Base-by-base conservation (phyloP, 2,329 filamentous ascomycete species). In the Sporothrix brasiliensis region DNA sequence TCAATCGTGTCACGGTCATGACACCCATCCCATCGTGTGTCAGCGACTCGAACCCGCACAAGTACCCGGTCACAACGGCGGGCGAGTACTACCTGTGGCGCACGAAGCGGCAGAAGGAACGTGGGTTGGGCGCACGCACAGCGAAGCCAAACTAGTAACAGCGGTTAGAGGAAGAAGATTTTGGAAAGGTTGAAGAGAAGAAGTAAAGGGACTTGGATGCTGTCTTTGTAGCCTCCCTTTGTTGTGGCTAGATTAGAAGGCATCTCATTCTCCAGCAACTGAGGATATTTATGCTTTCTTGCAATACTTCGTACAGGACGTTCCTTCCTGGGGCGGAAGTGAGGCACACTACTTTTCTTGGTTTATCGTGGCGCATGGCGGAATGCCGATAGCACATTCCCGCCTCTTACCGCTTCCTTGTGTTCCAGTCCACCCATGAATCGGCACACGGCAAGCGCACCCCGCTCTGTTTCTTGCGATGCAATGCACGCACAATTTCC, bases 11-110 rank as follows among this genome's bases (percentile, higher is more conserved):
- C 21, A 76, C 76, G 56, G 65, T 75, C 5, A 67, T 80, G 19
- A 75, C 78, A 61, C 76, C 78, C 1, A 73, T 80, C 3, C 74
- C 78, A 1, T 78, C 77, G 2, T 80, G 78, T 50, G 71, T 79
- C 4, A 75, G 74, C 53, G 74, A 73, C n/a, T 70, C 70, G 0
- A 79, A 77, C 61, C 77, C 76, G 19, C 77, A 77, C 72, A 79
- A 79, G 71, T 80, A 79, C 67, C 77, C 77, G 0, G 61, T 77
- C 9, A 77, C 79, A 74, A 79, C 76, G 3, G 76, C 75, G 2
- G 78, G 77, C 1, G 78, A 80, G 69, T 79, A 80, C 69, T 79
- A 77, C 49, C 61, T 60, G 1, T 77, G 73, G 71, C 68, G 74
- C 75, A 80, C 30, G 2, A 76, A 52, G 30, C 54, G 67, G 24